These are phyloP conservation scores for Sequoiadendron giganteum DNA, from an alignment of 75 land plant genomes.

Conservation along the genomic window DNA sequence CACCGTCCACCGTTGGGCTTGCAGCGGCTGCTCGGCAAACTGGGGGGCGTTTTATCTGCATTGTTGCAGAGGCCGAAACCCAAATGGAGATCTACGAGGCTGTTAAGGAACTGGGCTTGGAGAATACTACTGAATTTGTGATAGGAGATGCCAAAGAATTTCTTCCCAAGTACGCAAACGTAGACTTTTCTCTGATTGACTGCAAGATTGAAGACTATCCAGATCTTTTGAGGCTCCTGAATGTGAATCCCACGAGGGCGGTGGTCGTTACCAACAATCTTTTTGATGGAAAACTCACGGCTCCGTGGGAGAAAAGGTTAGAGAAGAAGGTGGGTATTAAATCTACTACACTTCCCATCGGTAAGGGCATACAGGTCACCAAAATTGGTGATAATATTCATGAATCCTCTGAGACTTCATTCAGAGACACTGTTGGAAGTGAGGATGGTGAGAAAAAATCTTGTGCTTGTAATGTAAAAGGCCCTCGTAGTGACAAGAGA, in stretches of 20 bases:
- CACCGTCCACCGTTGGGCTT: conserved; percentile 35
- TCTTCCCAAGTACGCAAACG: conserved; percentile 25
- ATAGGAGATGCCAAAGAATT: conserved; percentile 53
- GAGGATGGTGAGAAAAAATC: neutral
- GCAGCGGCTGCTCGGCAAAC: conserved; percentile 64
- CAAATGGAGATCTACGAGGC: conserved; percentile 29
- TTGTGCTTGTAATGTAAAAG: neutral
- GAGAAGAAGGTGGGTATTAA: conserved; percentile 23
- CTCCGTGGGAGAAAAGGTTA: conserved; percentile 14
- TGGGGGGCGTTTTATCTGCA: conserved; percentile 64
- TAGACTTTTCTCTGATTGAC: conserved; percentile 62
- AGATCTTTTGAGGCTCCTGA: conserved; percentile 29
- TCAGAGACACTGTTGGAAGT: neutral
- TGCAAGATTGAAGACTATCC: conserved; percentile 33
- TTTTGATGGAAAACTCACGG: conserved; percentile 14
- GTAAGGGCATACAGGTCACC: conserved; percentile 51
- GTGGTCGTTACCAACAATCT: conserved; percentile 67
- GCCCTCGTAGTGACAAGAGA: neutral
- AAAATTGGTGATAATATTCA: conserved; percentile 26
- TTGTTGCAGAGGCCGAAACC: conserved; percentile 44
- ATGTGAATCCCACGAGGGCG: conserved; percentile 46
- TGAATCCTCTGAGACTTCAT: conserved; percentile 7
- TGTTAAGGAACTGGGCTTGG: conserved; percentile 41
- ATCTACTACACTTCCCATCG: conserved; percentile 52
- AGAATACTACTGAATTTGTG: conserved; percentile 40